Base-by-base conservation (phyloP, 441 rosid species). In the Adansonia madagascariensis region DNA sequence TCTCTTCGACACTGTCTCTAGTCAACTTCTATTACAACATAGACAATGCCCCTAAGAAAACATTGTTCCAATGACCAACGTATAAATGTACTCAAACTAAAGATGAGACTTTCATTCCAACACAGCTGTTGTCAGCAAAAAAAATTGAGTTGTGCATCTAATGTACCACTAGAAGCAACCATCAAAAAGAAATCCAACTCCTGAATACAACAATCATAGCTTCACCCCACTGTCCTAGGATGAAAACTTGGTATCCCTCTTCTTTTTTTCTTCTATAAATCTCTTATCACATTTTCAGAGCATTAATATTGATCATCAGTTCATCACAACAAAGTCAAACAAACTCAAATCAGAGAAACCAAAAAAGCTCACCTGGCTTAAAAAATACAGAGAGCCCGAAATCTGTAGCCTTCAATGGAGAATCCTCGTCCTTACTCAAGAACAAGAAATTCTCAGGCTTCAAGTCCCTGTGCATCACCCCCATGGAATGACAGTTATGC, bases 401-500 rank as follows among this genome's bases (percentile, higher is more conserved):
- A 81, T 91, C 94, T 0, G 92, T 91, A 81, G 94, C 91, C 76
- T 91, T 91, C 88, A 91, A 75, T 0, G 94, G 91, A 0, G 94
- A 86, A 82, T 81, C 82, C 83, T 91, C 91, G 22, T 86, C 87
- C 7, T 84, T 76, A 72, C 85, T 85, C 69, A 87, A 75, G 47
- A 91, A 81, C 76, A 91, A 83, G 84, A 91, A 91, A 80, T 91
- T 91, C 73, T 91, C 94, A 6, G 92, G 94, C 87, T 91, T 91
- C 84, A 91, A 78, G 74, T 93, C 98, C 63, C 99, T 88, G 79
- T 95, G 99, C 86, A 95, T 84, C 43, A 95, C 99, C 55, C 91
- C 94, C 92, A 91, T 91, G 1, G 91, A 80, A 78, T 91, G 94
- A 65, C 94, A 91, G 64, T 84, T 79, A 77, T 91, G 92, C 79